Conservation (phyloP, 306 rosid genomes). For the Fagus sylvatica region DNA sequence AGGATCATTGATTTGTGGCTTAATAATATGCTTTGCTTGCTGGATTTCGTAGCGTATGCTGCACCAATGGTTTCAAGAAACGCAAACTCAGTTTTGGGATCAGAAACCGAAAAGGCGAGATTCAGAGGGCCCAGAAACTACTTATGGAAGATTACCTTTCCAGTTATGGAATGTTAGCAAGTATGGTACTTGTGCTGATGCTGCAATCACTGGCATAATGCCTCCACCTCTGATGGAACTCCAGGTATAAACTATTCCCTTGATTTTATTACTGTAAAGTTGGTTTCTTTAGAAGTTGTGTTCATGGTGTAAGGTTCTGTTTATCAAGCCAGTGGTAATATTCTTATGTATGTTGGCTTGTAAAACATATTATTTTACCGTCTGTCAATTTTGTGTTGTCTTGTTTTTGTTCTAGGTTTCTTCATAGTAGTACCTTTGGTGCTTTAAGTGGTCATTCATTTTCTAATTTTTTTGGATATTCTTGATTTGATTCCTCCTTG, state of each 20-base stretch:
- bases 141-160: conserved; percentile 57
- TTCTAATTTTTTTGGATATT: too few species aligned
- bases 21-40: conserved; percentile 27
- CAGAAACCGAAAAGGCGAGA: conserved; percentile 44
- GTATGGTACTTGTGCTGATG: conserved; percentile 84
- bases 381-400: too few species aligned
- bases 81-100: conserved; percentile 58
- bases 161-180: conserved; percentile 95
- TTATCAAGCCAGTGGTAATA: background rate
- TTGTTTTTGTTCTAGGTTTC: too few species aligned
- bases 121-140: conserved; percentile 51
- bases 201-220: conserved; percentile 89
- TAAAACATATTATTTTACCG: background rate
- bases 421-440: too few species aligned
- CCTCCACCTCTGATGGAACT: conserved; percentile 97
- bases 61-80: conserved; percentile 77
- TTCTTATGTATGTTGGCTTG: background rate
- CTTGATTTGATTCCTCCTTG: too few species aligned
- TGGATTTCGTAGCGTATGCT: conserved; percentile 64
- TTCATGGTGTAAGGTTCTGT: conserved; percentile 1
- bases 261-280: conserved; percentile 4
- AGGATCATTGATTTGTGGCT: conserved; percentile 14
- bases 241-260: conserved; percentile 55
- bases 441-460: too few species aligned
- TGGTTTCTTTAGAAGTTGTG: conserved; percentile 5